Evolutionary conservation across 306 rosid genomes (phyloP), one percentile per base, ranked within the genome.

Genomic region (Lagenaria siceraria): DNA sequence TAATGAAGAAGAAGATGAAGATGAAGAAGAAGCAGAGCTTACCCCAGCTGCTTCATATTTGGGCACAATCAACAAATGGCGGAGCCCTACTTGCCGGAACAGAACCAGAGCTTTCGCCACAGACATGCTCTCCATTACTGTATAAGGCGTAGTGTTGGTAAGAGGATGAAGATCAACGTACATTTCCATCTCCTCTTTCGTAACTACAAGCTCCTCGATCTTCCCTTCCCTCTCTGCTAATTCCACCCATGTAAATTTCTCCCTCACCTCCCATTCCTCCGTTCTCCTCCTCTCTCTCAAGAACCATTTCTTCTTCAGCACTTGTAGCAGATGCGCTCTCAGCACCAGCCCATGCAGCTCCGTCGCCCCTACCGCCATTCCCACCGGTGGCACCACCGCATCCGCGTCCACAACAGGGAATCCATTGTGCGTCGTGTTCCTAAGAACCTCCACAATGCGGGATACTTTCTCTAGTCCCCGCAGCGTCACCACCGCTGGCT

Each of bases 261-360:
- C 93, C 84, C 87, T 91, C 82, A 84, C 98, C 83, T 93, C 96
- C 96, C 93, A 91, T 24, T 91, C 96, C 84, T 87, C 96, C 52
- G 93, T 93, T 82, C 86, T 91, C 82, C 91, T 82, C 71, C 76
- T 85, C 85, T 93, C 97, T 43, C 73, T 88, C 63, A 85, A 63
- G 86, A 93, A 93, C 96, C 97, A 93, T 63, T 87, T 91, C 81
- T 91, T 93, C 82, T 88, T 89, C 81, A 93, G 82, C 64, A 80
- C 93, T 69, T 87, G 89, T 52, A 91, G 64, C 38, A 93, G 90
- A 85, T 93, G 98, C 68, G 92, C 90, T 83, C 98, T 87, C 82
- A 93, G 86, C 66, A 93, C 83, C 69, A 93, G 59, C 54, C 98
- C 98, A 80, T 93, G 97, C 38, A 91, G 78, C 78, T 85, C 91